Base-by-base conservation (phyloP, 805 yeast genomes). In the Yamadazyma olivae region DNA sequence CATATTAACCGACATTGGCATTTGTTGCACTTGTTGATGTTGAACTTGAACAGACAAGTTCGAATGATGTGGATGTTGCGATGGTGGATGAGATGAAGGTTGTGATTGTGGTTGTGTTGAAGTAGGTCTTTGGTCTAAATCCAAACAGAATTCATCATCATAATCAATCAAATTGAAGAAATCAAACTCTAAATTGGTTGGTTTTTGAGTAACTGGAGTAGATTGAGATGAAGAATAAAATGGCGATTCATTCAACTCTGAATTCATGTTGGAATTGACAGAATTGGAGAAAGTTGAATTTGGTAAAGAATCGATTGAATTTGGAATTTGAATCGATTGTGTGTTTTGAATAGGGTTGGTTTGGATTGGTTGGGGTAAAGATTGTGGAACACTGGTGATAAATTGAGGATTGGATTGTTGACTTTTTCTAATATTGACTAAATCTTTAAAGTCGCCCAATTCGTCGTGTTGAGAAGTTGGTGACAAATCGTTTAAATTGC, bases 131-230 rank as follows among this genome's bases (percentile, higher is more conserved):
- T 67, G 73, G 37, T 67, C 72, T 10, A 60, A 50, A 43, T 67
- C 72, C 36, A 67, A 58, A 46, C 74, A 67, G 42, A 46, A 67
- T 23, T 65, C 71, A 39, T 67, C 72, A 41, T 67, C 72, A 43
- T 63, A 66, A 42, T 66, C 70, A 12, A 41, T 30, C 19, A 31
- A 27, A 15, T 26, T 30, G 14, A 36, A 36, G 26, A 30, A 36
- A 13, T 14, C n/a, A 18, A 5, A n/a, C 5, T 19, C 17, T 13
- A 6, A 7, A 5, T 17, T 16, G n/a, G 12, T 7, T 8, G 28
- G 21, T 17, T 35, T 12, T 19, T 30, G 20, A 8, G 25, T 28
- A 22, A 26, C 26, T 8, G 35, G 35, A 7, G 34, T 30, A n/a
- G 35, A 36, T 10, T 25, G 17, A 3, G 38, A 24, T 18, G 34